These are phyloP conservation scores for Taxillus chinensis DNA, from an alignment of 164 flowering plant genomes.

Conservation along the genomic window DNA sequence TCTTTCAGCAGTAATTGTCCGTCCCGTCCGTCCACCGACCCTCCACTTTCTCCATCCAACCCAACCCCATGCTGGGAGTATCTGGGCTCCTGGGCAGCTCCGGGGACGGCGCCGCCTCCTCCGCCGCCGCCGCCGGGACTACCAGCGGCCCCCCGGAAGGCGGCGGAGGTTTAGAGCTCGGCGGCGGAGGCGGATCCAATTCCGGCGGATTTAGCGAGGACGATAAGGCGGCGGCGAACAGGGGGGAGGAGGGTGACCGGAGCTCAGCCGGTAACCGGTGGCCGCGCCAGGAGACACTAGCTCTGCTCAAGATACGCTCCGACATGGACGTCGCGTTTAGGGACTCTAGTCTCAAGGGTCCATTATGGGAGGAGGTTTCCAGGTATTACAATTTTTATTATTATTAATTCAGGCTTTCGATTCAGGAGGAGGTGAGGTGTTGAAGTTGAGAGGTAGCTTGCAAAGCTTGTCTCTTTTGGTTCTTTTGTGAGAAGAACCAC, in stretches of 20 bases:
- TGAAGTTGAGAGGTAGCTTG: no score
- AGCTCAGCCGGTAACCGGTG: conserved; percentile 61
- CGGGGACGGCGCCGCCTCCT: conserved; percentile 7
- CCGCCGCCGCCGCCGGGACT: conserved; percentile 6
- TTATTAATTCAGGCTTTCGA: not conserved
- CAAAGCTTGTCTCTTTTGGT: no score
- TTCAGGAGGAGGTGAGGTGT: no score
- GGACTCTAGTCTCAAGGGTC: conserved; percentile 87
- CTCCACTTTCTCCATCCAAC: not conserved
- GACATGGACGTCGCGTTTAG: conserved; percentile 87
- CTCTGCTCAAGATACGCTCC: conserved; percentile 73
- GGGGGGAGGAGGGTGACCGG: conserved; percentile 30
- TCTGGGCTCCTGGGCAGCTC: conserved; percentile 19
- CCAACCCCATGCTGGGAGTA: conserved; percentile 24
- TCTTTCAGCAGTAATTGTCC: conserved; percentile 17
- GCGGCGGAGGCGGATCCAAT: conserved; percentile 11
- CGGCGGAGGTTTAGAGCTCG: conserved; percentile 1
- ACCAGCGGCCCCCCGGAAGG: conserved; percentile 6
- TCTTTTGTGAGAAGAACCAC: no score
- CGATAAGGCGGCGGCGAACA: conserved; percentile 2
- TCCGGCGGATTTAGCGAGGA: conserved; percentile 23
- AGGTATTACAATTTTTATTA: conserved; percentile 32
- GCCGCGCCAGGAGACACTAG: conserved; percentile 88
- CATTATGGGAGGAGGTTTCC: conserved; percentile 93
- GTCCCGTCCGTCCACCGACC: not conserved